A percentile compares a stretch with the other conserved stretches of the same genome.
These are phyloP conservation scores for Leishmania amazonensis DNA, from an alignment of 208 protist genomes.

Conservation along the genomic window DNA sequence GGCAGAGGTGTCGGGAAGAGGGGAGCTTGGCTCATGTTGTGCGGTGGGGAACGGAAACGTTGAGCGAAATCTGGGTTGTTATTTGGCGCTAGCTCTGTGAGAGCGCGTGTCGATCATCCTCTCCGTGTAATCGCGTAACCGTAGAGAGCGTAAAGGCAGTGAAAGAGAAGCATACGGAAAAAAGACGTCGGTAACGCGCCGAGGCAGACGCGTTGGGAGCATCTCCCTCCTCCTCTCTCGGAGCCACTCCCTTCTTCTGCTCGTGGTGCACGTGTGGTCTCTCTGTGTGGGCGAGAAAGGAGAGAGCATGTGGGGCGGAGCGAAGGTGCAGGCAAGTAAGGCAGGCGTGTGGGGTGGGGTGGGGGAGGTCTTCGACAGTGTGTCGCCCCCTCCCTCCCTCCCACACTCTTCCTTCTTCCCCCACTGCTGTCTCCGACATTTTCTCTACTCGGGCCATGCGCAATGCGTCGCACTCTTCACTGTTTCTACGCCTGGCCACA, in stretches of 20 bases:
- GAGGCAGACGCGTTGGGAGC: background rate
- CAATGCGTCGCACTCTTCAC: background rate
- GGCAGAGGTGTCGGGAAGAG: background rate
- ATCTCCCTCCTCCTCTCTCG: background rate
- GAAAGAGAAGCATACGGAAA: background rate
- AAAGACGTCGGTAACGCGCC: background rate
- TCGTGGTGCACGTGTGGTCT: no score
- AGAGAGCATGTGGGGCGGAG: background rate
- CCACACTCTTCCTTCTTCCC: no score
- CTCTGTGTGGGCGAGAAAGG: background rate
- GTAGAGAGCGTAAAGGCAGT: background rate
- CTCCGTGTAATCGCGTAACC: constrained; percentile 1
- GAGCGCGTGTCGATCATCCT: background rate
- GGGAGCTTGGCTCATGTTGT: background rate
- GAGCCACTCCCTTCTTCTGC: background rate
- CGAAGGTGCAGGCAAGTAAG: background rate
- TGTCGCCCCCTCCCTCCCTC: background rate
- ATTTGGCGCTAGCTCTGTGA: background rate
- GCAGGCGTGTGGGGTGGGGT: background rate
- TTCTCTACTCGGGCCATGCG: no score
- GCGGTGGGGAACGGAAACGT: background rate
- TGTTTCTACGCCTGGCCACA: background rate
- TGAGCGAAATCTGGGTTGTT: background rate
- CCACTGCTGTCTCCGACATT: background rate
- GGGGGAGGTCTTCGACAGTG: background rate